Evolutionary conservation across 2,329 filamentous ascomycete species (phyloP), one percentile per base, ranked within the genome.

Genomic region (Bretziella fagacearum): DNA sequence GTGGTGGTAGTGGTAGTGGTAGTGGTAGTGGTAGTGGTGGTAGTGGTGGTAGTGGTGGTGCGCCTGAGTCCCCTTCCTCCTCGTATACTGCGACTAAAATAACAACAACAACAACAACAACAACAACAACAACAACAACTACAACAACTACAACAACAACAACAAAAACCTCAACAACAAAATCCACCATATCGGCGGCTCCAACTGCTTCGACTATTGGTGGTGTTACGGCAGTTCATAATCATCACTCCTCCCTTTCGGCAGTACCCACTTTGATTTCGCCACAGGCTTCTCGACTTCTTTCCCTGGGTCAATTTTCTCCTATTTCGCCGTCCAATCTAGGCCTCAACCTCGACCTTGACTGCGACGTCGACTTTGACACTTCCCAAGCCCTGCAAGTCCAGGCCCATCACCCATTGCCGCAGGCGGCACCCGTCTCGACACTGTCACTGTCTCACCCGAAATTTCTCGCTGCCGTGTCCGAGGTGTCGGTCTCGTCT

Each of bases 321-420:
- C 43, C 47, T 22, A 45, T 49, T 35, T 49, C 47, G 11, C 33
- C 43, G 4, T 18, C 22, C 2, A 49, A 36, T 17, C 39, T 48
- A 11, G 27, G 40, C 27, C 22, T 41, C 22, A 39, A 39, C 30
- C 37, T 43, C 30, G 40, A 47, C 27, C 35, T 49, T 32, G 32
- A 42, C 26, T 30, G 37, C 35, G 30, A 32, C 41, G 25, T 43
- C 11, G 33, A 49, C 18, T 39, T 32, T 35, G 32, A 46, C 6
- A 18, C 30, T 35, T 43, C 41, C 29, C 23, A 42, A 29, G 15
- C 25, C 29, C 23, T 30, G n/a, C n/a, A n/a, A 25, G 33, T 39
- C n/a, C 44, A 47, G 25, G 15, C 33, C 6, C 44, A 47, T n/a
- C n/a, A n/a, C n/a, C n/a, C n/a, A n/a, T n/a, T n/a, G n/a, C n/a